Conservation (phyloP, 495 filamentous ascomycete genomes). For the Friedmanniomyces endolithicus region DNA sequence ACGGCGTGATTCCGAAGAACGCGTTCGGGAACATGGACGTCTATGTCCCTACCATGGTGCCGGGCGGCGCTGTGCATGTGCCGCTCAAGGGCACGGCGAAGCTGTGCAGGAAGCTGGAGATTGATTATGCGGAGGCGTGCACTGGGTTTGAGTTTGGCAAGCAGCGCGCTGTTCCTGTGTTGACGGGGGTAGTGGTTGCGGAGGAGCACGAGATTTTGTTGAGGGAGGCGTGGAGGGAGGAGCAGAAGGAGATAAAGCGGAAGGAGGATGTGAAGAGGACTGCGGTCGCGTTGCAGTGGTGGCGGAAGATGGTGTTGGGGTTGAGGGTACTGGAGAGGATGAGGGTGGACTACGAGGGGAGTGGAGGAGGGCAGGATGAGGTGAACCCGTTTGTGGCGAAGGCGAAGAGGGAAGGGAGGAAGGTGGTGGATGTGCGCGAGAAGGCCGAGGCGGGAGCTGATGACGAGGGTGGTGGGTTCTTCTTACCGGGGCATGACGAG, state of each 20-base stretch:
- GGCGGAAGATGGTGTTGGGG: slow-evolving; percentile 80
- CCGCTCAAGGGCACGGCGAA: slow-evolving; percentile 61
- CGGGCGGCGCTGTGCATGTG: slow-evolving; percentile 69
- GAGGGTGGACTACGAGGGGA: slow-evolving; percentile 52
- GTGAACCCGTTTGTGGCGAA: slow-evolving; percentile 35
- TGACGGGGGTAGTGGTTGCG: slow-evolving; percentile 82
- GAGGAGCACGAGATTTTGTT: slow-evolving; percentile 61
- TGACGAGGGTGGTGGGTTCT: slow-evolving; percentile 16
- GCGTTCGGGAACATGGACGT: slow-evolving; percentile 94
- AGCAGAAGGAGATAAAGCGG: slow-evolving; percentile 60
- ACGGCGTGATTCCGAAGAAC: slow-evolving; percentile 88
- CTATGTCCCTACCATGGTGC: slow-evolving; percentile 88
- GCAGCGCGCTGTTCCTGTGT: slow-evolving; percentile 80
- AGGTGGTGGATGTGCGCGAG: background rate
- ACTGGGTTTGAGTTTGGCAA: slow-evolving; percentile 94
- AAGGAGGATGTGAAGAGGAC: slow-evolving; percentile 75
- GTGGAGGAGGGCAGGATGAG: slow-evolving; percentile 27
- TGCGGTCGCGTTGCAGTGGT: slow-evolving; percentile 59
- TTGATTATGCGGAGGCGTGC: slow-evolving; percentile 90
- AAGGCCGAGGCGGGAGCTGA: background rate
- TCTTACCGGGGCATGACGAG: slow-evolving; percentile 20
- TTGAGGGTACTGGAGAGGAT: slow-evolving; percentile 71
- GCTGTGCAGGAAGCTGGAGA: slow-evolving; percentile 68
- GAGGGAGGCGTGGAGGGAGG: slow-evolving; percentile 67
- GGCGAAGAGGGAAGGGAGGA: slow-evolving; percentile 4